Conservation (phyloP, 208 protist species). For the Herpetomonas muscarum region DNA sequence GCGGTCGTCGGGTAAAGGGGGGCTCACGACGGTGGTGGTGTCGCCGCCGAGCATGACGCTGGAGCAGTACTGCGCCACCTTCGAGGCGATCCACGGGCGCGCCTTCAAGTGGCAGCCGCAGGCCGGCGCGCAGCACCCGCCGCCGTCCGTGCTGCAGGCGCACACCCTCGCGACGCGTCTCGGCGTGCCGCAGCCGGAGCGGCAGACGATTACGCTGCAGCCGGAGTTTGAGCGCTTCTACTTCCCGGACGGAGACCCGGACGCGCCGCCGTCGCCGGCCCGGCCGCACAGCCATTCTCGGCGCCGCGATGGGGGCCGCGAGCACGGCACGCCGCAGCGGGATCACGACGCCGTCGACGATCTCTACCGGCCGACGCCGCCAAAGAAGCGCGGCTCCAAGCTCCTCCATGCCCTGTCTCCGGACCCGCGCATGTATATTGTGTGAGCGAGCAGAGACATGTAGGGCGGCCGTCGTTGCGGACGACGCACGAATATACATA, state of each 20-base stretch:
- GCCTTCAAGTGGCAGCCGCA: constrained; percentile 32
- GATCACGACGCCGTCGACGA: constrained; percentile 6
- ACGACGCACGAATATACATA: too few relatives aligned
- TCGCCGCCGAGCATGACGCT: constrained; percentile 1
- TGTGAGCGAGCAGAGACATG: not conserved
- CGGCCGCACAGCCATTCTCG: too few relatives aligned
- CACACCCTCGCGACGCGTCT: constrained; percentile 12
- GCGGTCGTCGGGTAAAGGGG: not conserved
- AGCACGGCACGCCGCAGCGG: too few relatives aligned
- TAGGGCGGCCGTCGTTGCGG: too few relatives aligned
- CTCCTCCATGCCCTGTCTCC: constrained; percentile 16
- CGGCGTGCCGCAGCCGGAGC: constrained; percentile 2
- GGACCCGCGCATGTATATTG: constrained; percentile 5
- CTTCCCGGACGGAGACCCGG: constrained; percentile 2
- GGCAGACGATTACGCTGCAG: constrained; percentile 19
- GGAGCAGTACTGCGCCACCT: constrained; percentile 15
- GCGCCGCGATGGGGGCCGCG: not conserved
- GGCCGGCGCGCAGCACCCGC: constrained; percentile 1
- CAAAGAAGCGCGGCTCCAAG: constrained; percentile 5
- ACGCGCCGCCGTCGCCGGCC: too few relatives aligned
- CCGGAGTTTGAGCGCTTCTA: constrained; percentile 24
- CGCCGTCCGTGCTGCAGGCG: constrained; percentile 19
- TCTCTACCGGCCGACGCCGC: not conserved
- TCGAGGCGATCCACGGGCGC: constrained; percentile 11
- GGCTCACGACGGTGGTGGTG: not conserved